phyloP scores from a whole-genome alignment of 495 filamentous ascomycete species.

The Polyplosphaeria fusca region DNA sequence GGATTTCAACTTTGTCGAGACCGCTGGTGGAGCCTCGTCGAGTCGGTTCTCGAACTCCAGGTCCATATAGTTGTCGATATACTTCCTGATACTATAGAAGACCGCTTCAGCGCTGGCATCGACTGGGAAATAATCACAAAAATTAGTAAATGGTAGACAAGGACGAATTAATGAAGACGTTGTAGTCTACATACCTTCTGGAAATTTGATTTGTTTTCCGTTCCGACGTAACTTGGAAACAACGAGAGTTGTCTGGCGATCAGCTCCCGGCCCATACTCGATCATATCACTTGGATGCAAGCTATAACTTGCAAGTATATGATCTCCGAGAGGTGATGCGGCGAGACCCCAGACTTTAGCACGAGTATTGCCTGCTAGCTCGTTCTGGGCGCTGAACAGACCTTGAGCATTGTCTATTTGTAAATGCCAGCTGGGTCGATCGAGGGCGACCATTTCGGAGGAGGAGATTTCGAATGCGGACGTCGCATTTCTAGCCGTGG shows the following conservation, averaged over 20 bases:
- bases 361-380: constrained; percentile 46
- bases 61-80: constrained; percentile 19
- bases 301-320: constrained; percentile 46
- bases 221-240: constrained; percentile 36
- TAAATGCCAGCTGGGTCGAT: constrained; percentile 20
- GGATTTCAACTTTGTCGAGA: neutral
- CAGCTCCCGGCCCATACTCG: constrained; percentile 48
- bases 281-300: constrained; percentile 54
- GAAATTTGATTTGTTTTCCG: constrained; percentile 4
- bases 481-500: constrained; percentile 15
- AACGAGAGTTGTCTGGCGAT: constrained; percentile 42
- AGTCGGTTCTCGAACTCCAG: neutral
- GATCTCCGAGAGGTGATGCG: constrained; percentile 41
- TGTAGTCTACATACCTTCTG: too few relatives aligned
- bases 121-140: too few relatives aligned
- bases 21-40: neutral
- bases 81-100: constrained; percentile 22
- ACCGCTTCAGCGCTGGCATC: constrained; percentile 15
- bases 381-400: constrained; percentile 46
- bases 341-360: constrained; percentile 52
- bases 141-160: too few relatives aligned
- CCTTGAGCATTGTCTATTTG: constrained; percentile 23
- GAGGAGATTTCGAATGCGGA: constrained; percentile 10
- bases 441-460: neutral
- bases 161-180: too few relatives aligned